Evolutionary conservation across 805 yeast genomes (phyloP).

Genomic region (Middelhovenomyces tepae): DNA sequence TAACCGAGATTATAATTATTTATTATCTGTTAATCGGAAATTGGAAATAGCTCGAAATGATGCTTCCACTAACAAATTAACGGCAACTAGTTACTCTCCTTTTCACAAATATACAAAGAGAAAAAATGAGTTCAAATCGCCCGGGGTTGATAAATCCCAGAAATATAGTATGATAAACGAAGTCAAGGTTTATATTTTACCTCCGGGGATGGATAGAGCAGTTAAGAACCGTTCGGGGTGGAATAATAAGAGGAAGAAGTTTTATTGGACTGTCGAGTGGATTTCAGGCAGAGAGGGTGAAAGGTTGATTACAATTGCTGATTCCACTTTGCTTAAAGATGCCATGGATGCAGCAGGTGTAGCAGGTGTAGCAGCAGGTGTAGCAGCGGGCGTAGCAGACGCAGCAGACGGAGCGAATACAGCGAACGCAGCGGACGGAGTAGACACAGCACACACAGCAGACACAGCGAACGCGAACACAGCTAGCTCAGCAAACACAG

Average conservation of each 20-base stretch:
- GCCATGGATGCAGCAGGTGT: constrained; percentile 10
- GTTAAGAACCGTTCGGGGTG: constrained; percentile 56
- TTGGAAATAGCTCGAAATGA: constrained; percentile 45
- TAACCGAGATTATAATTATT: constrained; percentile 77
- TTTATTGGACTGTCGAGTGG: constrained; percentile 80
- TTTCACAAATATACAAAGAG: too few species aligned
- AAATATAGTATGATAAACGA: constrained; percentile 39
- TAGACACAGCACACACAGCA: too few species aligned
- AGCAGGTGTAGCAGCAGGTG: neutral
- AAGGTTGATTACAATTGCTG: too few species aligned
- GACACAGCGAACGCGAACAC: too few species aligned
- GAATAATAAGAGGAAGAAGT: constrained; percentile 52
- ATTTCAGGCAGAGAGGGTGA: constrained; percentile 32
- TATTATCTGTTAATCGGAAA: constrained; percentile 49
- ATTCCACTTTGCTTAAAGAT: constrained; percentile 12
- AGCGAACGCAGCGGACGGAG: too few species aligned
- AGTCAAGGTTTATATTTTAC: constrained; percentile 52
- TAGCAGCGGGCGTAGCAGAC: too few species aligned
- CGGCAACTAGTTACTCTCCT: too few species aligned
- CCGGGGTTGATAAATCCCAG: constrained; percentile 2
- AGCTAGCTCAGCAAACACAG: too few species aligned
- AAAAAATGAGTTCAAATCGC: neutral
- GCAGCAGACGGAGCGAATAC: too few species aligned
- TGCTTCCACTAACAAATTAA: constrained; percentile 29
- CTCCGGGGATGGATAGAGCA: constrained; percentile 68